Evolutionary conservation across 2,329 filamentous ascomycete species (phyloP).

Genomic region (Xenoacremonium recifei): DNA sequence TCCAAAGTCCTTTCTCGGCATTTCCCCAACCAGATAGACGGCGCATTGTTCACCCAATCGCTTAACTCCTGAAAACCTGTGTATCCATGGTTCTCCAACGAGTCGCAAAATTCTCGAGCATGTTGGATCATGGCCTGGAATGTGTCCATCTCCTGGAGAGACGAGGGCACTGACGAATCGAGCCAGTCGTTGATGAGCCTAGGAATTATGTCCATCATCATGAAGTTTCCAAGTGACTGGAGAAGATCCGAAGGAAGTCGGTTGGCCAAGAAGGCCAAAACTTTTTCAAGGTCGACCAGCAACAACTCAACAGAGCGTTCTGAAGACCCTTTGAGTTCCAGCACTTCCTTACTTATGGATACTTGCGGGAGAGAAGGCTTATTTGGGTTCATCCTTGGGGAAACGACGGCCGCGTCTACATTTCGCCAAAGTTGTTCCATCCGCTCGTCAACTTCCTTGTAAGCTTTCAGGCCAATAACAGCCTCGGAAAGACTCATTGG

Average conservation of each 20-base stretch:
- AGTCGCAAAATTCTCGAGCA: slow-evolving; percentile 62
- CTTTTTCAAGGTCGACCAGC: slow-evolving; percentile 50
- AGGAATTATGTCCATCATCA: slow-evolving; percentile 68
- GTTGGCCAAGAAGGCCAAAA: slow-evolving; percentile 51
- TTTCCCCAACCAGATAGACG: slow-evolving; percentile 81
- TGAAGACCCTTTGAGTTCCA: slow-evolving; percentile 42
- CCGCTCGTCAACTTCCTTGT: slow-evolving; percentile 59
- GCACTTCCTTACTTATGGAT: slow-evolving; percentile 37
- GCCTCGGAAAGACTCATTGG: slow-evolving; percentile 54
- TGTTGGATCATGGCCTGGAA: slow-evolving; percentile 71
- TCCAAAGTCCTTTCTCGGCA: slow-evolving; percentile 79
- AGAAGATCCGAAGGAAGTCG: slow-evolving; percentile 55
- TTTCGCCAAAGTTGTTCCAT: slow-evolving; percentile 62
- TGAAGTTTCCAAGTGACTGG: slow-evolving; percentile 60
- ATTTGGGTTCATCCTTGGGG: slow-evolving; percentile 53
- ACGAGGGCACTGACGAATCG: slow-evolving; percentile 71
- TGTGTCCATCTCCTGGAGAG: slow-evolving; percentile 64
- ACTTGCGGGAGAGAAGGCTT: slow-evolving; percentile 37
- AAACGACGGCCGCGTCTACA: slow-evolving; percentile 59
- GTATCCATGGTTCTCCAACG: slow-evolving; percentile 63
- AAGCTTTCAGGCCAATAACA: slow-evolving; percentile 55
- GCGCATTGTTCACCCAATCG: slow-evolving; percentile 79
- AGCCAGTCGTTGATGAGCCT: slow-evolving; percentile 74
- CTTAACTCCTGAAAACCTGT: slow-evolving; percentile 60
- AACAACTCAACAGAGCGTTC: slow-evolving; percentile 49